Conservation (phyloP, 2,329 filamentous ascomycete species). For the Beauveria bassiana region DNA sequence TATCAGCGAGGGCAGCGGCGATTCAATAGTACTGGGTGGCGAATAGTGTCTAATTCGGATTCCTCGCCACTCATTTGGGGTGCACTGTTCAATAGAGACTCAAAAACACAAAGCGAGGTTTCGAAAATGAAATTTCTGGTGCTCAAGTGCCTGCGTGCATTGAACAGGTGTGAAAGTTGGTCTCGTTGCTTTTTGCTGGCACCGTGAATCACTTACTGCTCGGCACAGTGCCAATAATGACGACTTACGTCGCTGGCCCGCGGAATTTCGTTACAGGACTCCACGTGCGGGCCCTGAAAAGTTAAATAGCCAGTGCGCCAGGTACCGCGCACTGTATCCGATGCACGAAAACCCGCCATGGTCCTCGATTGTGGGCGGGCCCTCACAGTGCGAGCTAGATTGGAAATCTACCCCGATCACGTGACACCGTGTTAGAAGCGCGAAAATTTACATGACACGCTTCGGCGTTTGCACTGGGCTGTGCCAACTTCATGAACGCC, state of each 20-base stretch:
- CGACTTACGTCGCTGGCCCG: slow-evolving; percentile 9
- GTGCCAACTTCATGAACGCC: not conserved
- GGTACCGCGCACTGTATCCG: slow-evolving; percentile 8
- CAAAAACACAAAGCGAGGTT: not conserved
- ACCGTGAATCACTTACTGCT: slow-evolving; percentile 16
- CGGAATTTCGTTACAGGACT: slow-evolving; percentile 25
- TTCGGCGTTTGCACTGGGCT: slow-evolving; percentile 16
- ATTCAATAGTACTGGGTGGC: not conserved
- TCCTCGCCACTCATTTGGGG: not conserved
- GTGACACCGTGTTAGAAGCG: slow-evolving; percentile 28
- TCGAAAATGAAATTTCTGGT: not conserved
- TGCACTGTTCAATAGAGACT: not conserved
- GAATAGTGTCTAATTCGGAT: not conserved
- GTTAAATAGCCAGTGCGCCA: slow-evolving; percentile 12
- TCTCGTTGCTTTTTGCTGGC: slow-evolving; percentile 18
- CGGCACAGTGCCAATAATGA: slow-evolving; percentile 23
- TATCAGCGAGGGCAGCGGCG: not conserved
- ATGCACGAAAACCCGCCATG: not conserved
- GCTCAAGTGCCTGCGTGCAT: not conserved
- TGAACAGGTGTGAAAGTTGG: slow-evolving; percentile 16
- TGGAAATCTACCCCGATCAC: slow-evolving; percentile 20
- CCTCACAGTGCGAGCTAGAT: slow-evolving; percentile 15
- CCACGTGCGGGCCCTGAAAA: slow-evolving; percentile 20
- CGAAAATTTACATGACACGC: slow-evolving; percentile 11
- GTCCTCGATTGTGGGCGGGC: not conserved